Evolutionary conservation across 495 filamentous ascomycete genomes (phyloP), one percentile per base, ranked within the genome.

Genomic region (Elasticomyces elasticus): DNA sequence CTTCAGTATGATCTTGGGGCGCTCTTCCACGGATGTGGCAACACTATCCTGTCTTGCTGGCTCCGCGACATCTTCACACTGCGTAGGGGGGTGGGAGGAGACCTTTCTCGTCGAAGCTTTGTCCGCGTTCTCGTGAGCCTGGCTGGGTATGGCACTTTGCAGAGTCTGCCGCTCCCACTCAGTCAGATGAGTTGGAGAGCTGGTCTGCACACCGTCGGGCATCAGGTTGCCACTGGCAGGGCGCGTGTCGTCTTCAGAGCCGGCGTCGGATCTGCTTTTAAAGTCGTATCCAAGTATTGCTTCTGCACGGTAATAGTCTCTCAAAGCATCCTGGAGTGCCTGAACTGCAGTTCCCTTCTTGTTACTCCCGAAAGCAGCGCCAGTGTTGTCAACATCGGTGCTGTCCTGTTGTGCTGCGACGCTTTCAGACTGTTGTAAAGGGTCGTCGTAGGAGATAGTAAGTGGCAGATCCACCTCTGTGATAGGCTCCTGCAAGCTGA

Each of bases 161-260:
- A 51, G 24, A 9, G 26, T 22, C 30, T 24, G 28, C 25, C 20
- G 15, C 30, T 51, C 48, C 48, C 48, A 51, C 48, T 51, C 48
- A 4, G 30, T 38, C 48, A 51, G 17, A 10, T 22, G 19, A 15
- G 26, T 2, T 2, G 48, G 48, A 5, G 33, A 51, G 33, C 48
- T 51, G 2, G 48, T 51, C 27, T 20, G 48, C 28, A 51, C 33
- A 17, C 3, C 48, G 24, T 37, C 48, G 20, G 12, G 30, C 13
- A n/a, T n/a, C n/a, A 22, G 5, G 17, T 49, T 40, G 35, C 13
- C 35, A n/a, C n/a, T 40, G 35, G 35, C 19, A 13, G 35, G 15
- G 35, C 35, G 35, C 3, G 35, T 15, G 35, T 40, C 4, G 5
- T 15, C 13, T 40, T 40, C 35, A 3, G 35, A 15, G 35, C 35